Percentiles rank a stretch among this genome's conserved stretches.
phyloP scores from a whole-genome alignment of 768 basidiomycete species.

The Hygrophorus russula region DNA sequence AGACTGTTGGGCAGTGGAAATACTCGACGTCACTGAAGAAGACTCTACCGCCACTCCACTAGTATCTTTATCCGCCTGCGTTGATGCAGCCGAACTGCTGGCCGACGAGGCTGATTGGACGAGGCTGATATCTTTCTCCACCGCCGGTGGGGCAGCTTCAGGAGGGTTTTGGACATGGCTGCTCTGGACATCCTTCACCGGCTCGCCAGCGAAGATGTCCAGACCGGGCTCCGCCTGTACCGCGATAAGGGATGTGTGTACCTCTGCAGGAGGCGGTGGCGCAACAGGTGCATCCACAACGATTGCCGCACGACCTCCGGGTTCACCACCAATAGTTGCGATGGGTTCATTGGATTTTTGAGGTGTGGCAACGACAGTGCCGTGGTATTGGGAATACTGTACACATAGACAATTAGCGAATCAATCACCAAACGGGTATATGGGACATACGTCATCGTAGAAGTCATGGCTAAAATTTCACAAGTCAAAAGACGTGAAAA shows the following conservation, averaged over 20 bases:
- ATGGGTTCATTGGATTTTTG: slow-evolving; percentile 24
- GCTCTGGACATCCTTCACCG: slow-evolving; percentile 38
- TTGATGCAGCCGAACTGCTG: neutral
- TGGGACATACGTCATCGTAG: slow-evolving; percentile 43
- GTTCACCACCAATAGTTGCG: slow-evolving; percentile 40
- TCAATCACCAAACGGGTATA: neutral
- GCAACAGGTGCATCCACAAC: slow-evolving; percentile 29
- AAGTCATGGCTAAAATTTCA: slow-evolving; percentile 46
- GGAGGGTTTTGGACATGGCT: slow-evolving; percentile 10
- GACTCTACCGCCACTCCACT: neutral
- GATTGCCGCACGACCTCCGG: slow-evolving; percentile 41
- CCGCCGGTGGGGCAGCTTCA: slow-evolving; percentile 12
- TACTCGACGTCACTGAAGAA: too few species aligned
- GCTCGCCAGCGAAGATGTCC: slow-evolving; percentile 56
- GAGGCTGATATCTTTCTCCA: slow-evolving; percentile 27
- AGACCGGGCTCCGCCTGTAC: slow-evolving; percentile 62
- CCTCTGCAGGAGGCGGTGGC: slow-evolving; percentile 9
- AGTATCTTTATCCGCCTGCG: neutral
- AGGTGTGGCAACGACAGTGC: slow-evolving; percentile 25
- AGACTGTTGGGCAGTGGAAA: neutral
- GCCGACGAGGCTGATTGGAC: slow-evolving; percentile 11
- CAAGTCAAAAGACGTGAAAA: slow-evolving; percentile 1
- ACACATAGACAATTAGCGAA: neutral
- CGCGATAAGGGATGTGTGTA: slow-evolving; percentile 26
- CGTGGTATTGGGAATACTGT: slow-evolving; percentile 50